These are phyloP conservation scores for Hypoxylon lienhwacheense DNA, from an alignment of 495 filamentous ascomycete species.

Conservation along the genomic window DNA sequence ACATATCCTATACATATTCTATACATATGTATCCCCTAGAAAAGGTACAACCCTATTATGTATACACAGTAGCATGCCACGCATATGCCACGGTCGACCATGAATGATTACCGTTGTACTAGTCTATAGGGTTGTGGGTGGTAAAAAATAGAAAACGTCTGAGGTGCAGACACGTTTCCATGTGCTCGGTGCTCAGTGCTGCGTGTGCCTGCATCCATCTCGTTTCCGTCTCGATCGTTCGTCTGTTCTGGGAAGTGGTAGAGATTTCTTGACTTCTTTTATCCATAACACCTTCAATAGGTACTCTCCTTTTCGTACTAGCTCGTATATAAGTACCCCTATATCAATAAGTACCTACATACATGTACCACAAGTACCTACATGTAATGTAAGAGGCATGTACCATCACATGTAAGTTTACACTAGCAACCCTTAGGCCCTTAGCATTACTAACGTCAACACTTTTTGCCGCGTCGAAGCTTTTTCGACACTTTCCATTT, in stretches of 20 bases:
- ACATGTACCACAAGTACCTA: conserved; percentile 11
- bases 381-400: neutral
- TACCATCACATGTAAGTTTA: conserved; percentile 31
- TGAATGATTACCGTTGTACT: too few species aligned
- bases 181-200: conserved; percentile 1
- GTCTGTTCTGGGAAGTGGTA: too few species aligned
- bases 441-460: conserved; percentile 18
- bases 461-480: conserved; percentile 12
- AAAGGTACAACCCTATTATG: too few species aligned
- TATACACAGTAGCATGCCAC: too few species aligned
- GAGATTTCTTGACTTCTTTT: too few species aligned
- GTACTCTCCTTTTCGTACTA: neutral
- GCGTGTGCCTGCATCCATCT: too few species aligned
- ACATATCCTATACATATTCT: neutral
- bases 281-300: too few species aligned
- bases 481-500: conserved; percentile 1
- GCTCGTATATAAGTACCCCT: conserved; percentile 1
- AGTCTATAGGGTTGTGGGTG: conserved; percentile 9
- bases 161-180: conserved; percentile 26
- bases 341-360: neutral
- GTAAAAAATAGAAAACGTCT: neutral
- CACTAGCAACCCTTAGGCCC: conserved; percentile 10
- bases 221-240: too few species aligned
- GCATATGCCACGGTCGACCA: too few species aligned
- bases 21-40: too few species aligned